Base-by-base conservation (phyloP, 2,329 filamentous ascomycete genomes). In the Zymoseptoria ardabiliae region DNA sequence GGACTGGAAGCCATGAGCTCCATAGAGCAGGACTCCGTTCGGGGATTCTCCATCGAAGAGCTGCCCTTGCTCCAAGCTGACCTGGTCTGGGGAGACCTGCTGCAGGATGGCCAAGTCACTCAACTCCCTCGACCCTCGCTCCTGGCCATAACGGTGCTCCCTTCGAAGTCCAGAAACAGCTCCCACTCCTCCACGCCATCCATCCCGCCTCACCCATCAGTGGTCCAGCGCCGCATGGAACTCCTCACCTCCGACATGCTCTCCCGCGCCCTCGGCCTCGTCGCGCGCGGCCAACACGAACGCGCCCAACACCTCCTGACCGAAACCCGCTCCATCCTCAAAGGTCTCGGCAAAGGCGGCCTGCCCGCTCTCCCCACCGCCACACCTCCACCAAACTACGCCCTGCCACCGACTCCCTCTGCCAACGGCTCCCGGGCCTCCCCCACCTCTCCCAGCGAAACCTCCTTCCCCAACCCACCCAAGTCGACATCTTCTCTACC, bases 221-320 rank as follows among this genome's bases (percentile, higher is more conserved):
- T 99, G 61, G 93, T 99, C 6, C 94, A 99, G 76, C 85, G 94
- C 49, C 88, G 94, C 52, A 99, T 99, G 94, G 94, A 99, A 75
- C 81, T 99, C 28, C 82, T 99, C 56, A 97, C 94, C 2, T 97
- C 93, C 1, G 94, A 99, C 73, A 99, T 99, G 94, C 83, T 99
- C 63, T 96, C 91, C 7, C 83, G 94, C 60, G 92, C 94, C 13
- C 78, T 99, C 61, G 96, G 91, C 0, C 82, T 99, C 20, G 92
- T 97, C 20, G 90, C 90, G 61, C 85, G 91, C 45, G 91, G 90
- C 35, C 93, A 97, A 75, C 90, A 97, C 72, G 94, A 99, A 70
- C 88, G 92, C 41, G 94, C 92, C 0, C 89, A 96, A 67, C 95
- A 96, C 58, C 84, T 99, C 3, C 81, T 99, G 45, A 90, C 88